A percentile compares a stretch with the other conserved stretches of the same genome.
Evolutionary conservation across 768 basidiomycete genomes (phyloP).

Genomic region (Lenzites betulinus): DNA sequence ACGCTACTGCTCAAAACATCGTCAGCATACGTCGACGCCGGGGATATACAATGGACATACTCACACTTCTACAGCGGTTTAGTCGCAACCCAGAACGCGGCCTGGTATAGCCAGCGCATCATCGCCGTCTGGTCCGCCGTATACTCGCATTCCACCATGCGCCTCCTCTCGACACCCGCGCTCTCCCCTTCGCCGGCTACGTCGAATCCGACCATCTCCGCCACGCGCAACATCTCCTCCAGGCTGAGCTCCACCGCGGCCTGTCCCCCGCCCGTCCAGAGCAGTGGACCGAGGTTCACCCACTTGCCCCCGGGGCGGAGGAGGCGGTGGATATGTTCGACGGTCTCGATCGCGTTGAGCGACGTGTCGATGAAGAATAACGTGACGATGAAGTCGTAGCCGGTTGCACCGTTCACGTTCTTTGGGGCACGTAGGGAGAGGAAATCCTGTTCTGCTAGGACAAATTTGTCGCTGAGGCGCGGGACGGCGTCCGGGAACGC

Average conservation of each 20-base stretch:
- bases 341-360: conserved; percentile 37
- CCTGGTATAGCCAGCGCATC: conserved; percentile 71
- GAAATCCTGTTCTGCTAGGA: conserved; percentile 61
- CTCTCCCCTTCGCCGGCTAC: conserved; percentile 21
- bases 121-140: conserved; percentile 61
- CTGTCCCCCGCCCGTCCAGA: conserved; percentile 60
- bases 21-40: background rate
- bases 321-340: conserved; percentile 57
- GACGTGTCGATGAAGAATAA: conserved; percentile 48
- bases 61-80: conserved; percentile 26
- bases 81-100: conserved; percentile 67
- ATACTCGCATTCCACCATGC: conserved; percentile 64
- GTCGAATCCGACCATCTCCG: conserved; percentile 57
- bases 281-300: conserved; percentile 72
- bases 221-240: conserved; percentile 60
- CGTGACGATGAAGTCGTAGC: conserved; percentile 58
- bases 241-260: conserved; percentile 60
- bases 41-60: no score
- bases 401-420: conserved; percentile 20
- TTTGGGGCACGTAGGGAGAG: conserved; percentile 29
- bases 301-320: conserved; percentile 65
- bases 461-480: conserved; percentile 43
- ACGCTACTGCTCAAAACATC: background rate
- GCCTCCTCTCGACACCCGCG: conserved; percentile 24
- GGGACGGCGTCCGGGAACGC: conserved; percentile 65